Evolutionary conservation across 2,329 filamentous ascomycete genomes (phyloP).

Genomic region (Fusarium begoniae): DNA sequence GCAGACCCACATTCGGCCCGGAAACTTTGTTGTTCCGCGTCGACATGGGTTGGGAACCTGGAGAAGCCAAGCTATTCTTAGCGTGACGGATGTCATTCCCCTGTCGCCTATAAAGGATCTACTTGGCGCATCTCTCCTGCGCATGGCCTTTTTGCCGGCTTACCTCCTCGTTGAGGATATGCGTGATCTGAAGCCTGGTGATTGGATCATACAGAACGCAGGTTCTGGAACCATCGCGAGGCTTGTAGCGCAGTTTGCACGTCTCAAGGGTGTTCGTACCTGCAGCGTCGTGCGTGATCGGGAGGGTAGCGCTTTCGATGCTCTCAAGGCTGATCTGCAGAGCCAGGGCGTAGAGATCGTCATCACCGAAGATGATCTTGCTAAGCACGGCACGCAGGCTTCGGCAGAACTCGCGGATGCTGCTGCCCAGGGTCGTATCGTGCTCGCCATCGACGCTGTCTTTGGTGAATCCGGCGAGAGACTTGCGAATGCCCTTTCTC

Average conservation of each 20-base stretch:
- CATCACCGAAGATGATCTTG: neutral
- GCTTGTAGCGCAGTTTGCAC: conserved; percentile 17
- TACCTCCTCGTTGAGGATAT: conserved; percentile 20
- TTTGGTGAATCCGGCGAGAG: conserved; percentile 5
- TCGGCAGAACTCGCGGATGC: conserved; percentile 4
- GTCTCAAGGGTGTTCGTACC: conserved; percentile 9
- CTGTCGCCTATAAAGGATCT: neutral
- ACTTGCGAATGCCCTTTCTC: neutral
- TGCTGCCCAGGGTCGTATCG: neutral
- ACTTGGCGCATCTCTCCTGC: conserved; percentile 3
- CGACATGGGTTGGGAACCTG: conserved; percentile 20
- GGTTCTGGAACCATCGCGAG: conserved; percentile 12
- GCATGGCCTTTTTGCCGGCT: conserved; percentile 12
- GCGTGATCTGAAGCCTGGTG: conserved; percentile 12
- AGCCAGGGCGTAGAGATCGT: neutral
- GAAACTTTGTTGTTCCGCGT: conserved; percentile 13
- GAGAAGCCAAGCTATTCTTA: conserved; percentile 2
- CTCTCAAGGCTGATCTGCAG: neutral
- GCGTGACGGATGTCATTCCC: neutral
- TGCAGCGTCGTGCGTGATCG: conserved; percentile 20
- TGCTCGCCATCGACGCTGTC: conserved; percentile 3
- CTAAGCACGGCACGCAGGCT: neutral
- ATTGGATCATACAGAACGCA: conserved; percentile 23
- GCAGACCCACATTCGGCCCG: neutral
- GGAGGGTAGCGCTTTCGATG: neutral